Base-by-base conservation (phyloP, 1,284 basidiomycete species). In the Porogramme epimiltina region DNA sequence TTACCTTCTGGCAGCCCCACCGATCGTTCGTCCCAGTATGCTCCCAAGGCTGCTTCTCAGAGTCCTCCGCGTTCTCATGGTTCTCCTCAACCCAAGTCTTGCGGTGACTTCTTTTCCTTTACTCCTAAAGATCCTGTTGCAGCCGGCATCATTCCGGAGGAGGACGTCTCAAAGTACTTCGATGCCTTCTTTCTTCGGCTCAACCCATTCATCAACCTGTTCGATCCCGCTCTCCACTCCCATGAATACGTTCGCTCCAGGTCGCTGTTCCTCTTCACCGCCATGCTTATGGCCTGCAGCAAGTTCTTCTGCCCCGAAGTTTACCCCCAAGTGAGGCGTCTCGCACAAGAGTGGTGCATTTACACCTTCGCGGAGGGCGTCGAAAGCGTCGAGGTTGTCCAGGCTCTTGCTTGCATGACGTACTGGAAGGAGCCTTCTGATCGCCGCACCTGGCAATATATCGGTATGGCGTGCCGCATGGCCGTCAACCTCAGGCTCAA, bases 351-450 rank as follows among this genome's bases (percentile, higher is more conserved):
- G 47, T 80, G 87, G 61, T 83, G 85, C 8, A 73, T 87, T n/a
- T 80, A 79, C 49, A 87, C 89, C 2, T 93, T 93, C 62, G 78
- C 81, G 13, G 87, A 92, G 56, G 78, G 76, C 22, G 85, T 82
- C 78, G 89, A 90, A 65, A 77, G 82, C 49, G 82, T 94, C 40
- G 91, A 93, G 66, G 82, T 91, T 18, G 83, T 90, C 2, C 91
- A 94, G 68, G 89, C 91, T 24, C 89, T 91, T 66, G 85, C 88
- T 8, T 89, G 90, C 60, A 74, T 93, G 51, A 90, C 87, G 33
- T 93, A 93, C 66, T 94, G 92, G 92, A 88, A 82, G 69, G 90
- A 91, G 63, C 85, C 87, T 33, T 83, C 90, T 58, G 89, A 92
- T 61, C 87, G 81, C 49, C 81, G 85, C 39, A 91, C 89, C 10